Evolutionary conservation across 129 eudicot species (phyloP).

Genomic region (Chrysanthemum seticuspe): DNA sequence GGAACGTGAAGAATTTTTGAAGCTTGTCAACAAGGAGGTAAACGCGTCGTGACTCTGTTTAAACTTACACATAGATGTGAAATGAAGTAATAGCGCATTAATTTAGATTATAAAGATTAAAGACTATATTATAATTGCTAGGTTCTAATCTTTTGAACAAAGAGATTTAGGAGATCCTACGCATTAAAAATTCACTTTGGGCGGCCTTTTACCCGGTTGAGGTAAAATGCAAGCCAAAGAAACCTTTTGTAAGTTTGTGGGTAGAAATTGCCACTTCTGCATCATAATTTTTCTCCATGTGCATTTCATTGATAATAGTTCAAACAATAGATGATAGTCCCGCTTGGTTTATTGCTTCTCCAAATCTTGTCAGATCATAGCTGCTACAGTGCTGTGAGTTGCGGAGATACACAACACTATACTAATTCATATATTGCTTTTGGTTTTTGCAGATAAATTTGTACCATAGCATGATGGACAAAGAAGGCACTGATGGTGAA

Average conservation of each 20-base stretch:
- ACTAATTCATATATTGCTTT: conserved; percentile 11
- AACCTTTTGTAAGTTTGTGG: neutral
- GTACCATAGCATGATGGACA: conserved; percentile 78
- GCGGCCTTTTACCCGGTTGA: neutral
- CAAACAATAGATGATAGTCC: neutral
- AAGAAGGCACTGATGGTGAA: conserved; percentile 76
- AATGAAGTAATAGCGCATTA: neutral
- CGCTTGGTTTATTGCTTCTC: conserved; percentile 10
- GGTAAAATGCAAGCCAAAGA: conserved; percentile 1
- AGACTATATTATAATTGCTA: too few relatives aligned
- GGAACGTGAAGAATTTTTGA: conserved; percentile 94
- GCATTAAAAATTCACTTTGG: neutral
- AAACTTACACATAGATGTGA: neutral
- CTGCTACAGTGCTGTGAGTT: conserved; percentile 2
- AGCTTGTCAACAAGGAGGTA: conserved; percentile 98
- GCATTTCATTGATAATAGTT: neutral
- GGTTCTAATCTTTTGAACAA: too few relatives aligned
- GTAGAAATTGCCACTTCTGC: neutral
- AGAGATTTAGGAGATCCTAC: neutral
- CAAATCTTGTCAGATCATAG: conserved; percentile 6
- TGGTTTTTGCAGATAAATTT: conserved; percentile 54
- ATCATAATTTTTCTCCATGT: conserved; percentile 18
- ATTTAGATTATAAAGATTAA: neutral
- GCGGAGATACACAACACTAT: neutral
- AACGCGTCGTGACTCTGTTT: neutral